These are phyloP conservation scores for Onygenales sp. DNA, from an alignment of 2,329 filamentous ascomycete genomes.

Conservation along the genomic window DNA sequence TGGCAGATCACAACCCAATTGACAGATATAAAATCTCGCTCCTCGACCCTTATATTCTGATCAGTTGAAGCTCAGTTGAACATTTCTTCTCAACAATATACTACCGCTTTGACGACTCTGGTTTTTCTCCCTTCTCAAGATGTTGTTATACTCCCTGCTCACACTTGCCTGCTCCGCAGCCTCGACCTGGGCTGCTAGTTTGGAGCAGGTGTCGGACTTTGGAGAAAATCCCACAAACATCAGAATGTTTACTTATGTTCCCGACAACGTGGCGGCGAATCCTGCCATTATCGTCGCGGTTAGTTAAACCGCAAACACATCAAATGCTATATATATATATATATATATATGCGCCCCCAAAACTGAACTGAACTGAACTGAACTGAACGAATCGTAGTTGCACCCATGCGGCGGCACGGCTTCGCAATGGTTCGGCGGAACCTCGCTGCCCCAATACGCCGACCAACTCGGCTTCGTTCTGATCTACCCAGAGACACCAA, in stretches of 20 bases:
- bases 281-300: slow-evolving; percentile 45
- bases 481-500: slow-evolving; percentile 45
- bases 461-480: slow-evolving; percentile 31
- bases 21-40: no score
- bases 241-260: slow-evolving; percentile 42
- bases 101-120: no score
- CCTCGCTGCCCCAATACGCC: slow-evolving; percentile 45
- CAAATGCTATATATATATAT: not conserved
- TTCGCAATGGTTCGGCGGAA: slow-evolving; percentile 35
- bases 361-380: not conserved
- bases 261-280: slow-evolving; percentile 29
- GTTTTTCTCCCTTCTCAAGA: not conserved
- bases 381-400: not conserved
- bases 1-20: no score
- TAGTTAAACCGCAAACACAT: not conserved
- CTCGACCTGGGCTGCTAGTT: not conserved
- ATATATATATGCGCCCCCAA: not conserved
- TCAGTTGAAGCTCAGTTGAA: no score
- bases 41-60: no score
- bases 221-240: slow-evolving; percentile 38
- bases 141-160: not conserved
- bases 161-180: not conserved
- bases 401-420: slow-evolving; percentile 40
- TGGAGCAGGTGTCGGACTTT: slow-evolving; percentile 26
- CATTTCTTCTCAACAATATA: no score